Percentiles rank a stretch among this genome's conserved stretches.
Conservation (phyloP, 176 grass and related monocot genomes). For the Eremochloa ophiuroides region DNA sequence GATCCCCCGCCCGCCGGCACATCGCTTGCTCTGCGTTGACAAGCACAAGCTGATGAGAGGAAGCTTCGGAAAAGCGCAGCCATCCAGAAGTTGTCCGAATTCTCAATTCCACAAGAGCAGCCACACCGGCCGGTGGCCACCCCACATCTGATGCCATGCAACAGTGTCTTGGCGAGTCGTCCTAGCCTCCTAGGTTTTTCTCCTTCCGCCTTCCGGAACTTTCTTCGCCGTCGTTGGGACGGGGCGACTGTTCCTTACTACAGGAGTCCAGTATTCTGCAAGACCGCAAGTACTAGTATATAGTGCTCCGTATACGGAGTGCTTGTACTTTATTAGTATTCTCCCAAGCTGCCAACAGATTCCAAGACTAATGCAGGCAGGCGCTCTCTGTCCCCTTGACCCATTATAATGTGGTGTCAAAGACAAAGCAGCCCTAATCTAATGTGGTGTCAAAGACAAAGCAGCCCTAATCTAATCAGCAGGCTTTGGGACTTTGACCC, state of each 20-base stretch:
- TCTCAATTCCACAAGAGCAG: not conserved
- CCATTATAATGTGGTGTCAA: not conserved
- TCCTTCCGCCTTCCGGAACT: too few relatives aligned
- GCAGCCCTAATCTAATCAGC: not conserved
- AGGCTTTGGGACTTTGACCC: constrained; percentile 53
- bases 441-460: too few relatives aligned
- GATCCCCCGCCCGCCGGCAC: not conserved
- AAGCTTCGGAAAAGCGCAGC: not conserved
- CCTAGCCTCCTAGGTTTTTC: not conserved
- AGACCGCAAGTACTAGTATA: not conserved
- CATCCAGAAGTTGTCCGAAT: not conserved
- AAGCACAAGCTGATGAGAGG: not conserved
- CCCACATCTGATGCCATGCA: not conserved
- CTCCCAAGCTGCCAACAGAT: not conserved
- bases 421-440: not conserved
- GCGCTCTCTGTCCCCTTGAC: not conserved
- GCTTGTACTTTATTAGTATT: not conserved
- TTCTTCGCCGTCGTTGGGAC: not conserved
- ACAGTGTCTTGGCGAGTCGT: not conserved
- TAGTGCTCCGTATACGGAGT: not conserved
- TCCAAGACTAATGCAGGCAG: not conserved
- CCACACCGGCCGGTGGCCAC: not conserved
- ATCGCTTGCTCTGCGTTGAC: not conserved
- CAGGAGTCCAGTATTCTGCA: not conserved
- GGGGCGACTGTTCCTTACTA: too few relatives aligned